Evolutionary conservation across 2,329 filamentous ascomycete genomes (phyloP), one percentile per base, ranked within the genome.

Genomic region (Aspergillus carbonarius): DNA sequence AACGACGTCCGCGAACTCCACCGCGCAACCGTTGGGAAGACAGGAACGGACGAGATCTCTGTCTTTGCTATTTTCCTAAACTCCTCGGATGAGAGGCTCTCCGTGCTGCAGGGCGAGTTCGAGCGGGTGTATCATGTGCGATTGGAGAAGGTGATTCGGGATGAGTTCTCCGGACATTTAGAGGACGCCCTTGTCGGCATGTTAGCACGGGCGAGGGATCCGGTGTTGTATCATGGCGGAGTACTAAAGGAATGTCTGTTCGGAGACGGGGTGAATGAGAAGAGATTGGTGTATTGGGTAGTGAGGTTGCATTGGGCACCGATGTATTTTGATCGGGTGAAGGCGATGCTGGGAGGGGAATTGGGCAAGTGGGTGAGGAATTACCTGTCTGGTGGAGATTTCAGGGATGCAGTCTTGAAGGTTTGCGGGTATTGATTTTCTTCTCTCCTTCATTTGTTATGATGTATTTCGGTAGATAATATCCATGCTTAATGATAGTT

Each of bases 131-230:
- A 90, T 71, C 84, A 85, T 32, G 84, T 87, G 12, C 37, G 51
- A n/a, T 55, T 64, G 18, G 62, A 59, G 32, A 58, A 55, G 54
- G 57, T 60, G 13, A 42, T 64, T 34, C 47, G 53, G 46, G 56
- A 83, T 78, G 87, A 92, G 70, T 95, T 96, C 74, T 88, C 85
- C 0, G 91, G 91, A 1, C 91, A 96, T 71, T 93, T 96, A 90
- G 81, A 92, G 71, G 83, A 88, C 8, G 90, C 90, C 0, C 82
- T 96, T 0, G 76, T 91, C n/a, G 87, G 85, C 71, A 88, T 93
- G 72, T 77, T 95, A 20, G 82, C 82, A 5, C 81, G 86, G 20
- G 91, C 88, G 4, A 78, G 83, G 18, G 90, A 95, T 75, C 89
- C 87, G 67, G 89, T 89, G 61, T 87, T 89, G 80, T 87, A 90